phyloP scores from a whole-genome alignment of 2,329 filamentous ascomycete species.

The Leptographium procerum region DNA sequence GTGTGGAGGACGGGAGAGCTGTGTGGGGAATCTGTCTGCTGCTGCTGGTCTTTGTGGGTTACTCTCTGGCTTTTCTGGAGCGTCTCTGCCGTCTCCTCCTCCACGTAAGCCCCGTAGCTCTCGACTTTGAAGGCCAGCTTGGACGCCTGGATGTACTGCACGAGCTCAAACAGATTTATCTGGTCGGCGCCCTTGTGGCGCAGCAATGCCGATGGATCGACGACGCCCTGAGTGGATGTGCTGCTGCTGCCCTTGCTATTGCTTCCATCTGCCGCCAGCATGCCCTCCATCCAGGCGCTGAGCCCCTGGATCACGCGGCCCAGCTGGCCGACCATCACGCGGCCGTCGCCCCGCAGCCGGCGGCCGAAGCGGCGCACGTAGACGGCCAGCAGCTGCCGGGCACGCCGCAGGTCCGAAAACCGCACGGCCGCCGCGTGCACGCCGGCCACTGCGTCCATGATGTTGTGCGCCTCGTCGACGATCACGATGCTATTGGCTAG shows the following conservation, averaged over 20 bases:
- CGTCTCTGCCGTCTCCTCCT: conserved; percentile 29
- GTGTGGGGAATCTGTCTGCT: conserved; percentile 29
- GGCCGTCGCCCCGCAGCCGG: conserved; percentile 78
- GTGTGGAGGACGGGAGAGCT: conserved; percentile 45
- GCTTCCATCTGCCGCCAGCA: conserved; percentile 27
- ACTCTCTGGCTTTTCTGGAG: conserved; percentile 10
- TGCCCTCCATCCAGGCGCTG: conserved; percentile 51
- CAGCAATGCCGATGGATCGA: conserved; percentile 62
- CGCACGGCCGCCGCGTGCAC: conserved; percentile 74
- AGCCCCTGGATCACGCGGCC: conserved; percentile 75
- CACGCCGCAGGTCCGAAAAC: conserved; percentile 59
- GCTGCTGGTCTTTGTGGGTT: conserved; percentile 17
- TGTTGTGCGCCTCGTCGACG: conserved; percentile 93
- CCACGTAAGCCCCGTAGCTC: conserved; percentile 60
- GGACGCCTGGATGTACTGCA: conserved; percentile 79
- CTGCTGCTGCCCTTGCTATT: background rate
- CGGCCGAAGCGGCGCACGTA: conserved; percentile 86
- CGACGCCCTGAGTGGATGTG: conserved; percentile 35
- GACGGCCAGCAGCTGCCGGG: conserved; percentile 61
- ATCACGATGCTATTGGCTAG: conserved; percentile 85
- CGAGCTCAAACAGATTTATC: conserved; percentile 84
- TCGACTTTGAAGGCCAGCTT: conserved; percentile 93
- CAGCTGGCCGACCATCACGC: conserved; percentile 81
- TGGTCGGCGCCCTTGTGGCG: conserved; percentile 82
- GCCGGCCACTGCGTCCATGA: conserved; percentile 86